Percentiles rank a stretch among this genome's conserved stretches.
These are phyloP conservation scores for Magnusiomyces paraingens DNA, from an alignment of 1,139 yeast species.

Conservation along the genomic window DNA sequence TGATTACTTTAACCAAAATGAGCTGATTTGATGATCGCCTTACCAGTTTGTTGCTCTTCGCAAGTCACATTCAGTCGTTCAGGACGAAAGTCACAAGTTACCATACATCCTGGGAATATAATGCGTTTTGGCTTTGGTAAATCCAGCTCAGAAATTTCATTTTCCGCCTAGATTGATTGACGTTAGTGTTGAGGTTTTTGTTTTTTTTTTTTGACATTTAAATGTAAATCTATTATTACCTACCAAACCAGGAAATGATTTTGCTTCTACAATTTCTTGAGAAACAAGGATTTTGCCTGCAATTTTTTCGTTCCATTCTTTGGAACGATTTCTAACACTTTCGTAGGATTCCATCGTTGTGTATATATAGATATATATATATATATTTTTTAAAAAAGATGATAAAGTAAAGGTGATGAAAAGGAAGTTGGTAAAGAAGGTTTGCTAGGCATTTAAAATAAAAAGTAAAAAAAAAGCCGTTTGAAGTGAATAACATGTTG, in stretches of 20 bases:
- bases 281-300: neutral
- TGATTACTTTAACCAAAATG: neutral
- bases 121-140: constrained; percentile 1
- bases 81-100: neutral
- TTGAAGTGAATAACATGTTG: no score
- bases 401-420: no score
- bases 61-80: neutral
- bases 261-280: neutral
- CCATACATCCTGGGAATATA: neutral
- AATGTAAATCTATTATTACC: neutral
- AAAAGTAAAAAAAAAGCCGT: no score
- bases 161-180: neutral
- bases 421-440: no score
- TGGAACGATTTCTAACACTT: neutral
- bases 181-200: neutral
- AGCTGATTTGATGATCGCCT: neutral
- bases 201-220: no score
- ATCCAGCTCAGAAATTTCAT: neutral
- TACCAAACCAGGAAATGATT: neutral
- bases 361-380: neutral
- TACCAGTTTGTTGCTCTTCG: neutral
- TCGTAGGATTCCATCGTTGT: neutral
- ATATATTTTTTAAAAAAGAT: no score
- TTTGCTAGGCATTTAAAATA: no score
- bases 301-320: constrained; percentile 1